These are phyloP conservation scores for Aphanomyces stellatus DNA, from an alignment of 352 stramenopile species.

Conservation along the genomic window DNA sequence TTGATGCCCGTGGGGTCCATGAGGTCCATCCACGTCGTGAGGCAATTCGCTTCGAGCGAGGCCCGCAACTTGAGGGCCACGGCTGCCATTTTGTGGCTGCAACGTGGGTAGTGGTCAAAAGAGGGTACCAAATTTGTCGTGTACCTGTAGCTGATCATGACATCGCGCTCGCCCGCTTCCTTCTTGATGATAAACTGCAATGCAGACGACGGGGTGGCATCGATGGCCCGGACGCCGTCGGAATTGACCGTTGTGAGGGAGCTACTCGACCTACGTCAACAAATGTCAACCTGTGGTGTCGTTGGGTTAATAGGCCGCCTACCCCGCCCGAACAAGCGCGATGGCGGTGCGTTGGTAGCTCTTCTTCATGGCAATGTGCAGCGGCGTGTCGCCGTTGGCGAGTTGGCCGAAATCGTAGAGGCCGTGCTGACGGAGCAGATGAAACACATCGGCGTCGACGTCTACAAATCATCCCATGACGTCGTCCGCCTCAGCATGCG, in stretches of 20 bases:
- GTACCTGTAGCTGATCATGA: slow-evolving; percentile 86
- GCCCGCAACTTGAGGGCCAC: slow-evolving; percentile 63
- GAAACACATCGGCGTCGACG: slow-evolving; percentile 4
- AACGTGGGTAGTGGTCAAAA: not conserved
- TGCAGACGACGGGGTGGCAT: slow-evolving; percentile 70
- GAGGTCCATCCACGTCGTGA: slow-evolving; percentile 72
- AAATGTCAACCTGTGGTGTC: too few relatives aligned
- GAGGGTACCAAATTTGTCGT: too few relatives aligned
- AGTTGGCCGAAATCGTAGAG: slow-evolving; percentile 29
- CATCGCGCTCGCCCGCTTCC: slow-evolving; percentile 60
- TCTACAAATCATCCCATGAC: not conserved
- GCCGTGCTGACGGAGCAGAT: not conserved
- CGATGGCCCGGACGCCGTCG: slow-evolving; percentile 55
- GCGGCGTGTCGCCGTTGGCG: slow-evolving; percentile 54
- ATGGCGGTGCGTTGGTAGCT: slow-evolving; percentile 54
- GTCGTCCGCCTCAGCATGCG: not conserved
- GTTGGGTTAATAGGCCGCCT: slow-evolving; percentile 18
- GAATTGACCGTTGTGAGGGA: slow-evolving; percentile 51
- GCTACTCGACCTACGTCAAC: not conserved
- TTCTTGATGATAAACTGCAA: slow-evolving; percentile 78
- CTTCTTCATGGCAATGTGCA: slow-evolving; percentile 68
- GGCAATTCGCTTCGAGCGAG: slow-evolving; percentile 55
- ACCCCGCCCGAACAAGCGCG: slow-evolving; percentile 45
- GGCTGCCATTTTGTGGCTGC: slow-evolving; percentile 18
- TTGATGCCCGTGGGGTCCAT: slow-evolving; percentile 76